Percentiles rank a stretch among this genome's conserved stretches.
Conservation (phyloP, 73 alveolate genomes). For the Blepharisma japonicum region DNA sequence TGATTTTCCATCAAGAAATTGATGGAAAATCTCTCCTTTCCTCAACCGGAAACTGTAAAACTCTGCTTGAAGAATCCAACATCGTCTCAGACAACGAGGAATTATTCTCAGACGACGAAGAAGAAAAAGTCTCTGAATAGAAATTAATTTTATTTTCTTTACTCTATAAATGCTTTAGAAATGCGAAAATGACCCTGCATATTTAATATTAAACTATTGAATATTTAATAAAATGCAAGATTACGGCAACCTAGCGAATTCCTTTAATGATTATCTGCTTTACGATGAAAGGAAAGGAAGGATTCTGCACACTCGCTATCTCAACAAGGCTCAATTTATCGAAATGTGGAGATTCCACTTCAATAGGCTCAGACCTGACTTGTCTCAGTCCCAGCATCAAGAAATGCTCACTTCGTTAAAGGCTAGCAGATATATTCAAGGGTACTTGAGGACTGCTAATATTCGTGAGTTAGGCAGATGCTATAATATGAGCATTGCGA, state of each 20-base stretch:
- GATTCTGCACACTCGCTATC: constrained; percentile 24
- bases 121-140: too few relatives aligned
- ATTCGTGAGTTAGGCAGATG: neutral
- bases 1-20: constrained; percentile 21
- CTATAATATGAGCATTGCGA: too few relatives aligned
- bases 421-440: neutral
- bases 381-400: neutral
- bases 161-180: too few relatives aligned
- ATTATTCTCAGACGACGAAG: too few relatives aligned
- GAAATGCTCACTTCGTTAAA: neutral
- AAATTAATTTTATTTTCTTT: too few relatives aligned
- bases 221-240: constrained; percentile 15
- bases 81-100: too few relatives aligned
- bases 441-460: neutral
- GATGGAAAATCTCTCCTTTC: constrained; percentile 18
- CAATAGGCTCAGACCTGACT: constrained; percentile 29
- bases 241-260: constrained; percentile 15
- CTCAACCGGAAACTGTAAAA: too few relatives aligned
- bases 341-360: constrained; percentile 37
- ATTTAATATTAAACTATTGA: neutral
- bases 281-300: constrained; percentile 35
- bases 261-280: constrained; percentile 22
- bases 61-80: too few relatives aligned
- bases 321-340: constrained; percentile 24
- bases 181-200: too few relatives aligned